Conservation (phyloP, 441 rosid genomes). For the Erodium moschatum region DNA sequence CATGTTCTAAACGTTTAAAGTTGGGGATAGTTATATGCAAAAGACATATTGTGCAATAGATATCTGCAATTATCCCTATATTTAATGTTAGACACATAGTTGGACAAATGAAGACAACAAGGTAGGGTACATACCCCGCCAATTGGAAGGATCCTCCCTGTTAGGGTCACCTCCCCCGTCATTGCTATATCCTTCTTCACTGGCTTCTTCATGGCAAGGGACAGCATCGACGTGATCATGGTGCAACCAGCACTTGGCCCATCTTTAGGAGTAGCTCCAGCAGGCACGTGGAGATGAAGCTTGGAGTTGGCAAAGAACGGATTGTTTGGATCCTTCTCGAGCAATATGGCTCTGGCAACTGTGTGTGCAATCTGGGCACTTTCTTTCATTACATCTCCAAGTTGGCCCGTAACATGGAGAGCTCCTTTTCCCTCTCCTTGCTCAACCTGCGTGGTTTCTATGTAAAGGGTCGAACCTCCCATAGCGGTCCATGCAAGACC, state of each 20-base stretch:
- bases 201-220: conserved; percentile 67
- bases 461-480: conserved; percentile 92
- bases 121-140: conserved; percentile 62
- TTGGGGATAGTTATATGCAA: too few relatives aligned
- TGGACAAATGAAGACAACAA: not conserved
- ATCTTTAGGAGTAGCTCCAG: conserved; percentile 84
- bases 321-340: conserved; percentile 52
- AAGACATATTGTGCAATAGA: too few relatives aligned
- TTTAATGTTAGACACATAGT: not conserved
- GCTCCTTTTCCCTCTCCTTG: conserved; percentile 75
- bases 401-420: conserved; percentile 70
- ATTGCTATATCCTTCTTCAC: conserved; percentile 78
- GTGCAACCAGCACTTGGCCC: conserved; percentile 98
- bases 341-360: conserved; percentile 54
- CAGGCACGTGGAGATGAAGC: conserved; percentile 93
- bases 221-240: conserved; percentile 85
- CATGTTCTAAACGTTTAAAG: too few relatives aligned
- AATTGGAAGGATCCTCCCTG: conserved; percentile 79
- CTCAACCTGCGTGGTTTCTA: conserved; percentile 71
- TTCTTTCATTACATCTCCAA: conserved; percentile 96
- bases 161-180: conserved; percentile 88
- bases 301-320: conserved; percentile 60
- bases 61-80: too few relatives aligned
- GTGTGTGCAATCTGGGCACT: conserved; percentile 91
- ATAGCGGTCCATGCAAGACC: conserved; percentile 97